Base-by-base conservation (phyloP, 2,329 filamentous ascomycete genomes). In the Penicillium frequentans region DNA sequence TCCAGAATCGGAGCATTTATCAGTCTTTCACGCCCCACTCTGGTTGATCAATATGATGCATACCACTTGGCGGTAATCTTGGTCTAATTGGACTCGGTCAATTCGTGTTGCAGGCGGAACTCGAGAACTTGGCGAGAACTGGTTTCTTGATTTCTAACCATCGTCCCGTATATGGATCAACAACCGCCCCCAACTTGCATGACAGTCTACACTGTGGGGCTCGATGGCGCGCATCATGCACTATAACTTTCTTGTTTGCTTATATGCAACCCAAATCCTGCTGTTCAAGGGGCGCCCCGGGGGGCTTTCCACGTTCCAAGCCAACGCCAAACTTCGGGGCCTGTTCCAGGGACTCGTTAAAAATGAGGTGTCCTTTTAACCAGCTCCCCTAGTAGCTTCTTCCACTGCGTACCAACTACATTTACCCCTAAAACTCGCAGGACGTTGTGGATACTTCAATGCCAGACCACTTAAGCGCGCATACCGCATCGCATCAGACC, bases 31-130 rank as follows among this genome's bases (percentile, higher is more conserved):
- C 14, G 14, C 49, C 33, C 51, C 63, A 64, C 59, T 52, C n/a
- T 33, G 50, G 59, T 56, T 53, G 64, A 66, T 65, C 63, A 62
- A 64, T 66, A 54, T 63, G 62, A 66, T 65, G 57, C 57, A 65
- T 66, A 11, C 46, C 44, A 35, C 61, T 65, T 63, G 58, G 58
- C 61, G 39, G 26, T 58, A 61, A 64, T 61, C 56, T 21, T 27
- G 10, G 2, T 37, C 48, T 35, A n/a, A 37, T 14, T 19, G 14
- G 50, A 45, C 49, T 49, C 26, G 29, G 42, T 29, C 27, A 23
- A 37, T 49, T 35, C 24, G 31, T 51, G 5, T 46, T 10, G 3
- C 24, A 14, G 14, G 49, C 9, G 10, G 31, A 27, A 31, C 10
- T 21, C 2, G 8, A 29, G 1, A 21, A 7, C 5, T 23, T 13